phyloP scores from a whole-genome alignment of 371 early-diverging fungal genomes.

The Mucor velutinosus region DNA sequence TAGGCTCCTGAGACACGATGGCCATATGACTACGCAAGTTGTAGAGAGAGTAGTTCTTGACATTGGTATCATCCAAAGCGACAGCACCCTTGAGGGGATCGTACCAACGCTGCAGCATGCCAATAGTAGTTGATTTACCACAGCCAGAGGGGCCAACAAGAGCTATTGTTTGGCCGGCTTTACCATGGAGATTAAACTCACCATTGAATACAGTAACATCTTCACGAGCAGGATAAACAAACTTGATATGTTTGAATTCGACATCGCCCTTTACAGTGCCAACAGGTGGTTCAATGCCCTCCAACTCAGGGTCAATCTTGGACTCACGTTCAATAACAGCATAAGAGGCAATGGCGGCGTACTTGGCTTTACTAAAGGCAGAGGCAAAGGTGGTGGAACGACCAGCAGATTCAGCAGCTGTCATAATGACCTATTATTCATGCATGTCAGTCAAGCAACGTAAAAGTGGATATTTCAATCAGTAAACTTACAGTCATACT shows the following conservation, averaged over 20 bases:
- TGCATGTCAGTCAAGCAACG: neutral
- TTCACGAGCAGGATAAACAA: slow-evolving; percentile 84
- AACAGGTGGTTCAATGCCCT: slow-evolving; percentile 52
- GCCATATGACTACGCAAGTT: slow-evolving; percentile 75
- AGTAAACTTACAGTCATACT: slow-evolving; percentile 53
- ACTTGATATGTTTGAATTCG: slow-evolving; percentile 60
- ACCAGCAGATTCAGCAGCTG: slow-evolving; percentile 68
- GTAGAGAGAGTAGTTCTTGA: slow-evolving; percentile 59
- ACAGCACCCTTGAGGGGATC: slow-evolving; percentile 68
- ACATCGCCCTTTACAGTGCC: slow-evolving; percentile 54
- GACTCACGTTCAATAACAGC: slow-evolving; percentile 72
- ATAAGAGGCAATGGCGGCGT: slow-evolving; percentile 78
- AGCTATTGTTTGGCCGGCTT: slow-evolving; percentile 80
- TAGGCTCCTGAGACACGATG: slow-evolving; percentile 88
- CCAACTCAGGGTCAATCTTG: slow-evolving; percentile 69
- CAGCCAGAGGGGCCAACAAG: slow-evolving; percentile 87
- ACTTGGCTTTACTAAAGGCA: slow-evolving; percentile 74
- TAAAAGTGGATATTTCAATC: neutral
- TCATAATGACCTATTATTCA: slow-evolving; percentile 51
- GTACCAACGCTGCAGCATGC: slow-evolving; percentile 86
- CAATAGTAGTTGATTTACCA: slow-evolving; percentile 85
- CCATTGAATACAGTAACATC: slow-evolving; percentile 77
- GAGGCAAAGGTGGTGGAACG: slow-evolving; percentile 57
- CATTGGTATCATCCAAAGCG: slow-evolving; percentile 66
- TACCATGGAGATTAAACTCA: slow-evolving; percentile 68